Evolutionary conservation across 768 basidiomycete genomes (phyloP).

Genomic region (Scleroderma citrinum): DNA sequence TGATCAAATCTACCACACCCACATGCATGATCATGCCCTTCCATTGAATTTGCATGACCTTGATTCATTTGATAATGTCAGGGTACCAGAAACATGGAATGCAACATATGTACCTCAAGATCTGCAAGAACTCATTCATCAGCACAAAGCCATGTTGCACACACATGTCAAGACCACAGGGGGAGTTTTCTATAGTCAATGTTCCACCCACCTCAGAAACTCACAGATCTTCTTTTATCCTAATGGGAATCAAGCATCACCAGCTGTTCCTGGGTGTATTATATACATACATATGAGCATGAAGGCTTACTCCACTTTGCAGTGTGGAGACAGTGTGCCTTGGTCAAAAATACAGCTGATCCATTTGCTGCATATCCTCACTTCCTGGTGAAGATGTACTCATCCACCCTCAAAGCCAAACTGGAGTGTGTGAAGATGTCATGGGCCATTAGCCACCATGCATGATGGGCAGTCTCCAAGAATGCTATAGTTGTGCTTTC

Average conservation of each 20-base stretch:
- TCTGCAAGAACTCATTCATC: background rate
- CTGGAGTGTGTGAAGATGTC: constrained; percentile 1
- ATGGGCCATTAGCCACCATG: background rate
- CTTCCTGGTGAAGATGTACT: background rate
- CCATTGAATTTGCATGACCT: background rate
- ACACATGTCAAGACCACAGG: background rate
- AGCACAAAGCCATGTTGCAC: background rate
- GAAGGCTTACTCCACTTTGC: background rate
- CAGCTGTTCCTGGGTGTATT: background rate
- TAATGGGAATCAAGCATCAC: background rate
- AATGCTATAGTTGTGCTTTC: constrained; percentile 1
- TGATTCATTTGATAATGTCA: background rate
- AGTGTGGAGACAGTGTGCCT: too few relatives aligned
- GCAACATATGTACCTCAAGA: background rate
- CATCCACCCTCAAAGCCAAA: background rate
- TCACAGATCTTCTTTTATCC: background rate
- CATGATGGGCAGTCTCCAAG: background rate
- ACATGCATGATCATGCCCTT: background rate
- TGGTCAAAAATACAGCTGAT: background rate
- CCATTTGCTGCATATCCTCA: constrained; percentile 1
- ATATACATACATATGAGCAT: background rate
- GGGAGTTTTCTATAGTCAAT: background rate
- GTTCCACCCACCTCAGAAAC: background rate
- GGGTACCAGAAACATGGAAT: background rate
- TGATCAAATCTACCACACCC: background rate